Evolutionary conservation across 2,329 filamentous ascomycete species (phyloP).

Genomic region (Neofusicoccum ribis): DNA sequence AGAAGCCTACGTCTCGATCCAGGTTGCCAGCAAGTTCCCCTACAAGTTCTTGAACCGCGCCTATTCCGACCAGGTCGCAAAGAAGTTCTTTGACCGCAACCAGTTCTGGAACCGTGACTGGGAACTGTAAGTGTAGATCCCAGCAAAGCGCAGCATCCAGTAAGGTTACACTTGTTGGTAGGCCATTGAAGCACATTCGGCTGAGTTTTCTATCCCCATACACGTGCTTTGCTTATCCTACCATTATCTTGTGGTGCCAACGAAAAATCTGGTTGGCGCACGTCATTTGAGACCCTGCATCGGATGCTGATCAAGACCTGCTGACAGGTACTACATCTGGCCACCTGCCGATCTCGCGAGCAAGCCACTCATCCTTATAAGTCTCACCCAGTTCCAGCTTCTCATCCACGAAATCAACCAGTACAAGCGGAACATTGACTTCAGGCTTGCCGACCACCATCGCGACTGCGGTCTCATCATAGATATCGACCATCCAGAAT

Average conservation of each 20-base stretch:
- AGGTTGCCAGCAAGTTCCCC: constrained; percentile 58
- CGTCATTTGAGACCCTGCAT: neutral
- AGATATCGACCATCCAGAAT: constrained; percentile 62
- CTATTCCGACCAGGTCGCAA: constrained; percentile 48
- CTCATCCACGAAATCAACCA: constrained; percentile 67
- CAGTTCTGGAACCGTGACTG: constrained; percentile 64
- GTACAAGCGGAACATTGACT: constrained; percentile 50
- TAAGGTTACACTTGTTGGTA: too few relatives aligned
- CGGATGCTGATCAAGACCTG: neutral
- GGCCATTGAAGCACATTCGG: too few relatives aligned
- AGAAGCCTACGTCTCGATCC: constrained; percentile 40
- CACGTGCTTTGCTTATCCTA: too few relatives aligned
- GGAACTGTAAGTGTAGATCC: constrained; percentile 67
- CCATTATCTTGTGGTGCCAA: too few relatives aligned
- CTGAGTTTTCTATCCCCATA: too few relatives aligned
- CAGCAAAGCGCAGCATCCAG: neutral
- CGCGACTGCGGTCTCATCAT: constrained; percentile 59
- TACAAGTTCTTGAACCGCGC: constrained; percentile 57
- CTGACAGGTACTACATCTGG: constrained; percentile 65
- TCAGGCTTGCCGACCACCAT: constrained; percentile 60
- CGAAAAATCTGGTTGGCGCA: neutral
- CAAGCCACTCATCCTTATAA: constrained; percentile 66
- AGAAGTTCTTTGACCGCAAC: constrained; percentile 58
- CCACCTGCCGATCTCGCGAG: constrained; percentile 45
- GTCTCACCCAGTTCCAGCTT: constrained; percentile 62